Percentiles rank a stretch among this genome's conserved stretches.
phyloP scores from a whole-genome alignment of 768 basidiomycete genomes.

The Favolaschia claudopus region DNA sequence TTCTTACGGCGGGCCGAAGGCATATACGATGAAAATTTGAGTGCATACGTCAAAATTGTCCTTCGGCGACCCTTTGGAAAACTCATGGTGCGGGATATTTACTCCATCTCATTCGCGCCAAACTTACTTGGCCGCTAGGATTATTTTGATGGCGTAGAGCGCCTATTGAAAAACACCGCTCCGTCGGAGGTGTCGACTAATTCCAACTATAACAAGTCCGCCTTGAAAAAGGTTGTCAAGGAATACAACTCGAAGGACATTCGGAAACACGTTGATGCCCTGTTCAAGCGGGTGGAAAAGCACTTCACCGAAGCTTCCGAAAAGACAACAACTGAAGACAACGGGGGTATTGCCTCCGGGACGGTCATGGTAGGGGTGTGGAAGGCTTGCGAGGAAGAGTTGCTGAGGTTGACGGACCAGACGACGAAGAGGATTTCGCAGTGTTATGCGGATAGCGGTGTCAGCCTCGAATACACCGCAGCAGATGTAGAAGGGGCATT shows the following conservation, averaged over 20 bases:
- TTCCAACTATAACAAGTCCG: constrained; percentile 74
- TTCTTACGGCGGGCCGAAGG: constrained; percentile 79
- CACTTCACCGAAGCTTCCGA: constrained; percentile 90
- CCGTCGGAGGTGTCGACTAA: constrained; percentile 80
- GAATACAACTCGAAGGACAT: constrained; percentile 90
- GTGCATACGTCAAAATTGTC: constrained; percentile 86
- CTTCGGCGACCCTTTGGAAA: constrained; percentile 87
- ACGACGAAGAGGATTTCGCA: constrained; percentile 74
- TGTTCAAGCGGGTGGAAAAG: constrained; percentile 94
- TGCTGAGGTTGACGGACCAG: constrained; percentile 74
- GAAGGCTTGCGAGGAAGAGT: constrained; percentile 89
- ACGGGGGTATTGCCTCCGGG: constrained; percentile 59
- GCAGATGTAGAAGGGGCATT: constrained; percentile 83
- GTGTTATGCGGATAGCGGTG: constrained; percentile 80
- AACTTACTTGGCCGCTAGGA: constrained; percentile 69
- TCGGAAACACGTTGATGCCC: constrained; percentile 83
- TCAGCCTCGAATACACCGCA: constrained; percentile 75
- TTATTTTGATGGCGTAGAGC: constrained; percentile 92
- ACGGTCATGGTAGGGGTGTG: constrained; percentile 85
- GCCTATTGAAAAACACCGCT: constrained; percentile 81
- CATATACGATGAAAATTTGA: constrained; percentile 90
- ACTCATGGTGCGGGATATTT: constrained; percentile 69
- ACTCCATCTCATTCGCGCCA: background rate
- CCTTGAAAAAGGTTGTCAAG: constrained; percentile 85
- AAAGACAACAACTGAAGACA: constrained; percentile 65